phyloP scores from a whole-genome alignment of 228 moss, liverwort and hornwort species.

The Sphagnum magellanicum region DNA sequence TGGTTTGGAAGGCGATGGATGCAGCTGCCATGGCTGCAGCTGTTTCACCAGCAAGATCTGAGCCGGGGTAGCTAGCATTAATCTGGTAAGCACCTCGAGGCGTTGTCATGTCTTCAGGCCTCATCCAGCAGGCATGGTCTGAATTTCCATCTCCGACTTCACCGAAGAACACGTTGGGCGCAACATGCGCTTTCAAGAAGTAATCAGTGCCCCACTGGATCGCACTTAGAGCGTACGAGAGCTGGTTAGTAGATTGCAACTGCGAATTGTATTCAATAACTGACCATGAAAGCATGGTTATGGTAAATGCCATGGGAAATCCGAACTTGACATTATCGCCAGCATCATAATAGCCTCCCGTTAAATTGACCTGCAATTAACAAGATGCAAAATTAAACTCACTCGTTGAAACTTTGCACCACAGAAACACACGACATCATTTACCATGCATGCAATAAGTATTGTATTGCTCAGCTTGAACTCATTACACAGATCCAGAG shows the following conservation, averaged over 20 bases:
- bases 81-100: conserved; percentile 5
- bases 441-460: no score
- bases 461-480: no score
- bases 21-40: conserved; percentile 14
- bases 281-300: conserved; percentile 14
- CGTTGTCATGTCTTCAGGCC: conserved; percentile 16
- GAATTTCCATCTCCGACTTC: conserved; percentile 19
- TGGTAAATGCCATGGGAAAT: conserved; percentile 8
- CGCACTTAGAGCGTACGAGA: conserved; percentile 5
- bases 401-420: no score
- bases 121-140: conserved; percentile 13
- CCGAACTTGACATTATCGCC: conserved; percentile 14
- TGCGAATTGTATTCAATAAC: conserved; percentile 5
- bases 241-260: conserved; percentile 6
- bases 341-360: conserved; percentile 13
- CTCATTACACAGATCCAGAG: no score
- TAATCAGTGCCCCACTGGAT: conserved; percentile 13
- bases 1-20: conserved; percentile 6
- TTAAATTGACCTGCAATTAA: conserved; percentile 7
- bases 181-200: conserved; percentile 14
- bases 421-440: no score
- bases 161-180: conserved; percentile 26
- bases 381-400: no score
- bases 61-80: conserved; percentile 5
- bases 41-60: conserved; percentile 17